A percentile compares a stretch with the other conserved stretches of the same genome.
These are phyloP conservation scores for Cordia subcordata DNA, from an alignment of 257 asterid species.

Conservation along the genomic window DNA sequence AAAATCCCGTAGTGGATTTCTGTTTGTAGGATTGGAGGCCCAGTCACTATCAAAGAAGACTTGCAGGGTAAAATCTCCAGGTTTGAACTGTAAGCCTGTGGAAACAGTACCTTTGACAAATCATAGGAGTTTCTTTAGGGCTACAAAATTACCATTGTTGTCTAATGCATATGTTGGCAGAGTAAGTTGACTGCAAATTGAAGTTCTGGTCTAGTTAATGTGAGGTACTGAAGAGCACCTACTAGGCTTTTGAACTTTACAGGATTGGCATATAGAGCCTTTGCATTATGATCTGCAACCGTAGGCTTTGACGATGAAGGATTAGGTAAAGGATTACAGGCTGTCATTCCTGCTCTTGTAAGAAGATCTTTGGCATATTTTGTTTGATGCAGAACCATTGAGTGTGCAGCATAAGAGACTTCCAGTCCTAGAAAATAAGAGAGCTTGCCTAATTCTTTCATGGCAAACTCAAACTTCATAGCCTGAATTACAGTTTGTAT, in stretches of 20 bases:
- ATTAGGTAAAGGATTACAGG: not conserved
- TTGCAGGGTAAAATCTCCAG: not conserved
- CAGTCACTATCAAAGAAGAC: not conserved
- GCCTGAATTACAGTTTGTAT: not conserved
- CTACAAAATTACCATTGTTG: too few relatives aligned
- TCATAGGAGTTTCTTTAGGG: too few relatives aligned
- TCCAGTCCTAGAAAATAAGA: not conserved
- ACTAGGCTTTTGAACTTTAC: too few relatives aligned
- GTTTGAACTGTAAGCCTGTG: not conserved
- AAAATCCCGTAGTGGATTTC: not conserved
- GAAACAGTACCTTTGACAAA: not conserved
- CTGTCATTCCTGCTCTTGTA: not conserved
- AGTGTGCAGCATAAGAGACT: too few relatives aligned
- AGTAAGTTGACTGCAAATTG: too few relatives aligned
- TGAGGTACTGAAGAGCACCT: too few relatives aligned
- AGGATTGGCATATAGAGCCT: too few relatives aligned
- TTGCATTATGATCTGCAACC: too few relatives aligned
- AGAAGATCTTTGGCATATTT: not conserved
- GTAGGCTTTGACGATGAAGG: too few relatives aligned
- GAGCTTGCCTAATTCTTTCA: not conserved
- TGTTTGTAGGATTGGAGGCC: not conserved
- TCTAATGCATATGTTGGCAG: too few relatives aligned
- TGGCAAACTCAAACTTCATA: not conserved
- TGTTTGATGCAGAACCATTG: not conserved
- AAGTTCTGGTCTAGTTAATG: too few relatives aligned